Base-by-base conservation (phyloP, 345 rosid genomes). In the Sisymbrium altissimum region DNA sequence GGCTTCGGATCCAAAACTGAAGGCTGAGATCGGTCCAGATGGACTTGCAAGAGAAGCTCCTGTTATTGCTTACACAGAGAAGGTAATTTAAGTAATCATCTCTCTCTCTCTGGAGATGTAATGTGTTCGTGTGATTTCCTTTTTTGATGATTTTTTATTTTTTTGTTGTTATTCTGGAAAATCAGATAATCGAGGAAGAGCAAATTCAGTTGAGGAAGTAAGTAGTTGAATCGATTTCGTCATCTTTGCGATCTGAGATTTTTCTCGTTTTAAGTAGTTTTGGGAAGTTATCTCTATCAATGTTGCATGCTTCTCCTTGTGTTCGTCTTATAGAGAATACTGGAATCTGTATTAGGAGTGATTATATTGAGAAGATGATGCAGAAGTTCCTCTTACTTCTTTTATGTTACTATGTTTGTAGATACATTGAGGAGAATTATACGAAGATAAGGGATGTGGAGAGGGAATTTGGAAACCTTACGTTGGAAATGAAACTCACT, bases 401-500 rank as follows among this genome's bases (percentile, higher is more conserved):
- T 48, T 50, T 4, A 1, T 57, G 23, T 54, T 40, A 48, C 53
- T 13, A 1, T 45, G 52, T n/a, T 53, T 72, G 4, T 75, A 95
- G 98, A 76, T 92, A 87, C 80, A 95, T 92, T 78, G 86, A 88
- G 43, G 98, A 92, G 83, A 90, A 92, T 45, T 92, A 89, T 73
- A 73, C 96, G 11, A 89, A 85, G 56, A 92, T 95, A 63, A 89
- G 89, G 56, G 92, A 87, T 86, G 90, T 95, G 1, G 98, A 95
- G 76, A 77, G 89, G 73, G 97, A 95, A 80, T 81, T 92, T 3
- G 84, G 83, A 67, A 85, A 81, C 83, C 89, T 90, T 44, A 72
- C 87, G 0, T 64, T 95, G 93, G 99, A 95, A 72, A 84, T 95
- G 97, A 95, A 95, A 80, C 97, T 95, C 76, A 95, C 97, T 3